Evolutionary conservation across 768 basidiomycete species (phyloP).

Genomic region (Hypholoma sublateritium): DNA sequence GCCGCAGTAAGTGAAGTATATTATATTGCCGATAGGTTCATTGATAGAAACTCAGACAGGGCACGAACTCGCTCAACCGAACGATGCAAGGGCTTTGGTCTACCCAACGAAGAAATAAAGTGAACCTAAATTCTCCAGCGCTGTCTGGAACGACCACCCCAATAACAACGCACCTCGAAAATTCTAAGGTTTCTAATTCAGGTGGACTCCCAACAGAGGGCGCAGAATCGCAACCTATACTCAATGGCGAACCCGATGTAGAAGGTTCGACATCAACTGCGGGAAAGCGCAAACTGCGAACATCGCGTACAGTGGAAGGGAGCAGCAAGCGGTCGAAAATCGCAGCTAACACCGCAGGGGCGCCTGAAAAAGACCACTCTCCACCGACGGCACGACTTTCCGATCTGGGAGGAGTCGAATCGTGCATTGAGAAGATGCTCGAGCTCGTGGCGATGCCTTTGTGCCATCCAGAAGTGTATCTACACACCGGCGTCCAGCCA

Average conservation of each 20-base stretch:
- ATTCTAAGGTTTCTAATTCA: slow-evolving; percentile 16
- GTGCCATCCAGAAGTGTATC: slow-evolving; percentile 92
- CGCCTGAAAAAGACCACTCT: slow-evolving; percentile 59
- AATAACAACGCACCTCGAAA: slow-evolving; percentile 16
- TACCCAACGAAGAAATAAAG: slow-evolving; percentile 56
- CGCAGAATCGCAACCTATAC: slow-evolving; percentile 7
- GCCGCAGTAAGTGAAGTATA: slow-evolving; percentile 13
- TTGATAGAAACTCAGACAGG: slow-evolving; percentile 56
- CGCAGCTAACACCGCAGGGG: slow-evolving; percentile 26
- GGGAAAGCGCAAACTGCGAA: slow-evolving; percentile 66
- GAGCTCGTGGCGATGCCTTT: slow-evolving; percentile 97
- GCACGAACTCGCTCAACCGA: slow-evolving; percentile 70
- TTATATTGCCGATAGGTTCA: slow-evolving; percentile 14
- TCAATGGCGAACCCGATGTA: slow-evolving; percentile 11
- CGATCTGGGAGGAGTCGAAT: slow-evolving; percentile 85
- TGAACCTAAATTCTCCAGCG: slow-evolving; percentile 62
- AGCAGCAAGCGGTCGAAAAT: slow-evolving; percentile 59
- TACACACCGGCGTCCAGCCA: slow-evolving; percentile 89
- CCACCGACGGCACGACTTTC: slow-evolving; percentile 78
- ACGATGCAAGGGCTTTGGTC: slow-evolving; percentile 84
- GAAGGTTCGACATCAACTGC: slow-evolving; percentile 12
- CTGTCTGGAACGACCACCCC: slow-evolving; percentile 24
- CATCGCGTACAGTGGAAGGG: slow-evolving; percentile 49
- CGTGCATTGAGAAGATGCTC: slow-evolving; percentile 88
- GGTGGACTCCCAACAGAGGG: slow-evolving; percentile 9